Base-by-base conservation (phyloP, 2,329 filamentous ascomycete species). In the Sporothrix pallida region DNA sequence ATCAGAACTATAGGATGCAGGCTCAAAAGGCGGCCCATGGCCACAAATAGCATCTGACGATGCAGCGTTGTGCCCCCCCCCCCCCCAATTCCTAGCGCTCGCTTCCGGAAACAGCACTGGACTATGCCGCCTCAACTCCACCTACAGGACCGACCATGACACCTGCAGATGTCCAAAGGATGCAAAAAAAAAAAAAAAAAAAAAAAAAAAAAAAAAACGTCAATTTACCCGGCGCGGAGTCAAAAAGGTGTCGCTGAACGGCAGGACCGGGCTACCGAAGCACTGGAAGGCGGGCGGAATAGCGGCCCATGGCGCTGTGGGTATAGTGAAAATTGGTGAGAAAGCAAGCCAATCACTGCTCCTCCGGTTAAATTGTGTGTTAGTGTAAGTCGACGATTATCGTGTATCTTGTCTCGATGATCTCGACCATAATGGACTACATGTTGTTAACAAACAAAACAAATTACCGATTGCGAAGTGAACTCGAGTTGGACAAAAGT, bases 201-300 rank as follows among this genome's bases (percentile, higher is more conserved):
- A n/a, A 1, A 31, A 20, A 63, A 63, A 23, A 37, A 1, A 15
- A 4, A 9, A 65, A 31, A 37, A 37, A 37, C 4, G 31, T 3
- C 31, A 37, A 65, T 65, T 65, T 65, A 65, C 60, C 60, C 60
- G 60, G 60, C 60, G n/a, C 42, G 60, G 60, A 65, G 60, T 65
- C 37, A n/a, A 65, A 65, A 7, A 6, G 31, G 31, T 37, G 31
- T 65, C 9, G 9, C 1, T 65, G 6, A 9, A 42, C 52, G 42
- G n/a, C 60, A 44, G 60, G 60, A 44, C 60, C 62, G 42, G 42
- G 42, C 20, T 46, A 48, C 62, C 62, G 42, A 48, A 46, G 42
- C 60, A 4, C 37, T 46, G 60, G 37, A 46, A 20, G 42, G 10
- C n/a, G 20, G 17, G 62, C n/a, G 42, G 42, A 7, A 48, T 67